Percentiles rank a stretch among this genome's conserved stretches.
Evolutionary conservation across 192 early-diverging fungal genomes (phyloP).

Genomic region (Coemansia erecta): DNA sequence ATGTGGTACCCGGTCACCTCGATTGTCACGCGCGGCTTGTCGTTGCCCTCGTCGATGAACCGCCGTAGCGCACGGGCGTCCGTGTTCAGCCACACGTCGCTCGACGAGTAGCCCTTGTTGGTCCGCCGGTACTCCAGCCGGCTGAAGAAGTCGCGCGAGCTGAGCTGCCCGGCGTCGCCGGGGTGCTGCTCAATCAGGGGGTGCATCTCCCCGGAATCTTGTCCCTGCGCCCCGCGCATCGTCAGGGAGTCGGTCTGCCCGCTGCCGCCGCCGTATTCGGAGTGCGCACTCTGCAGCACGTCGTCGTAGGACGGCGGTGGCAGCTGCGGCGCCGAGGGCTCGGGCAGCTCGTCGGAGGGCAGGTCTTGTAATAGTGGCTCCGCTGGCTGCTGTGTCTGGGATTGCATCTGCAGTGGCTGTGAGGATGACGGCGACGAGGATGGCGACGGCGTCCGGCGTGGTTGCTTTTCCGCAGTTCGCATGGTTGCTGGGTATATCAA

Average conservation of each 20-base stretch:
- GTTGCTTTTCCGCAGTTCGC: conserved; percentile 7
- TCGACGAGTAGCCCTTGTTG: conserved; percentile 40
- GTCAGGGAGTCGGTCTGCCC: neutral
- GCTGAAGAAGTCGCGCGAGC: conserved; percentile 46
- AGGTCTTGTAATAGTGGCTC: neutral
- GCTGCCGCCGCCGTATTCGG: conserved; percentile 5
- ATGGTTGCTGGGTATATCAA: neutral
- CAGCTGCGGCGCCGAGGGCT: conserved; percentile 29
- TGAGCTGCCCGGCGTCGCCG: conserved; percentile 5
- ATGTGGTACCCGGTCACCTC: conserved; percentile 38
- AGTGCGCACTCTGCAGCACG: conserved; percentile 17
- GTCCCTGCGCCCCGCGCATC: conserved; percentile 1
- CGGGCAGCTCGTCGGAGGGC: conserved; percentile 4
- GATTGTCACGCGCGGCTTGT: conserved; percentile 36
- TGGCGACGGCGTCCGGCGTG: too few species aligned
- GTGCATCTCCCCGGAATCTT: too few species aligned
- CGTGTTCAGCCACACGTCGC: conserved; percentile 46
- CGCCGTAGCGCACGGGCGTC: conserved; percentile 23
- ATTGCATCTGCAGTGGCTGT: conserved; percentile 4
- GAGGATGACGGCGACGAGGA: neutral
- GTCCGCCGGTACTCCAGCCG: conserved; percentile 43
- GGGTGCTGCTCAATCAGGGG: neutral
- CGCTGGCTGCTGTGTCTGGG: neutral
- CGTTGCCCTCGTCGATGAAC: conserved; percentile 42
- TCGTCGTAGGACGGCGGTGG: conserved; percentile 49